A percentile compares a stretch with the other conserved stretches of the same genome.
phyloP scores from a whole-genome alignment of 495 filamentous ascomycete genomes.

The Immersiella caudata region DNA sequence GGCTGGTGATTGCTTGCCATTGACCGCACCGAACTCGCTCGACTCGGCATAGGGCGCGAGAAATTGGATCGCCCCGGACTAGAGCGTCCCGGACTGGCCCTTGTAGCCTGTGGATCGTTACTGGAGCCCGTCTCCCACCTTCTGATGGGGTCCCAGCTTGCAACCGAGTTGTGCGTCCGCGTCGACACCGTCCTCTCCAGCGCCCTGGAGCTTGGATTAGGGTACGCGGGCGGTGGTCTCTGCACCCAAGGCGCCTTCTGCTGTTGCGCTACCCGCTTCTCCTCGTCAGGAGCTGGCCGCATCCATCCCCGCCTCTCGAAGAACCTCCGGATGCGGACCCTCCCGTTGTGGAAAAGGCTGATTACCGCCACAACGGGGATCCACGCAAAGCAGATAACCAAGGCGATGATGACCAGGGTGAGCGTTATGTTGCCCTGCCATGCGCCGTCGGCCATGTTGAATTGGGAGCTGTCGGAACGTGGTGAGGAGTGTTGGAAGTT shows the following conservation, averaged over 20 bases:
- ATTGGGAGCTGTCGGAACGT: neutral
- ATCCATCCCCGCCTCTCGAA: constrained; percentile 19
- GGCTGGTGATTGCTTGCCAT: constrained; percentile 9
- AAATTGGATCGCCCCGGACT: constrained; percentile 10
- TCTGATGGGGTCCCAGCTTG: constrained; percentile 12
- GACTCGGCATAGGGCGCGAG: constrained; percentile 18
- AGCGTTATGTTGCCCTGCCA: constrained; percentile 18
- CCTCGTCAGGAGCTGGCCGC: constrained; percentile 7
- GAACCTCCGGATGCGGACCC: neutral
- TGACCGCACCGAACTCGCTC: constrained; percentile 21
- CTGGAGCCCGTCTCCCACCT: constrained; percentile 17
- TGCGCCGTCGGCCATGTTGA: constrained; percentile 23
- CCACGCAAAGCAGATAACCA: constrained; percentile 27
- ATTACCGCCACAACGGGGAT: constrained; percentile 22
- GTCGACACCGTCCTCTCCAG: constrained; percentile 17
- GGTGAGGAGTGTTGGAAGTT: neutral
- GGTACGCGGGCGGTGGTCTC: constrained; percentile 17
- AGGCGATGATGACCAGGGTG: constrained; percentile 23
- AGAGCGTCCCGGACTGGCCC: constrained; percentile 2
- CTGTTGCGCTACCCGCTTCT: constrained; percentile 8
- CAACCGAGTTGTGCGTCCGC: constrained; percentile 14
- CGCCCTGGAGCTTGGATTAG: neutral
- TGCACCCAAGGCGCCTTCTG: constrained; percentile 20
- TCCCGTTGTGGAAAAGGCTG: constrained; percentile 20
- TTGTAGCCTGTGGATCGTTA: neutral